Conservation (phyloP, 495 filamentous ascomycete genomes). For the Pyrenula massariospora region DNA sequence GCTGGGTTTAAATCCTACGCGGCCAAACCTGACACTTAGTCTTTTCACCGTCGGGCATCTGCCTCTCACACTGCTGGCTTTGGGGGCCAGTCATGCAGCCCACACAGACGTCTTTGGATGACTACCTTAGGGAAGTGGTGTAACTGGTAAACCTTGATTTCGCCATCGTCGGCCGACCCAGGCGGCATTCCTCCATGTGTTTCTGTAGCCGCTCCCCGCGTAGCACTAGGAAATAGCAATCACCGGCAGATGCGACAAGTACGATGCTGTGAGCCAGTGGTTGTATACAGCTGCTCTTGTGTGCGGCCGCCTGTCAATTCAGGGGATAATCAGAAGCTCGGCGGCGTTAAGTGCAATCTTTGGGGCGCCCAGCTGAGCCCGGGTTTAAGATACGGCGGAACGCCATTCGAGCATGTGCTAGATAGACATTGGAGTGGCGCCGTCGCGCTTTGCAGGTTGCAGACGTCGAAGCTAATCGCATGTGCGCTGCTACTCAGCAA, state of each 20-base stretch:
- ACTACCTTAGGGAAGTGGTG: too few relatives aligned
- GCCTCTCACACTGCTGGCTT: not conserved
- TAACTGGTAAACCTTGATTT: too few relatives aligned
- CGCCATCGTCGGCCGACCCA: too few relatives aligned
- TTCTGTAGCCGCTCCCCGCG: not conserved
- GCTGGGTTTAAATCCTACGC: not conserved
- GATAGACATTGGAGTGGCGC: too few relatives aligned
- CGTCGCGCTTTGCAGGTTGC: too few relatives aligned
- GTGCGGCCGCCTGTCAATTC: not conserved
- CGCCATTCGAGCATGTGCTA: not conserved
- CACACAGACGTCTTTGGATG: not conserved
- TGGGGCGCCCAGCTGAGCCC: not conserved
- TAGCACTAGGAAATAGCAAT: not conserved
- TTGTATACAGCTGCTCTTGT: not conserved
- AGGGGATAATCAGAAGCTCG: not conserved
- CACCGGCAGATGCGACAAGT: not conserved
- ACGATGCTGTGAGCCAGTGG: not conserved
- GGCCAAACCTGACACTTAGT: not conserved
- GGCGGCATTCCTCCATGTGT: too few relatives aligned
- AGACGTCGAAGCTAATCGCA: too few relatives aligned
- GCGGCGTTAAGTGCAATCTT: not conserved
- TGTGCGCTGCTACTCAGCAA: too few relatives aligned
- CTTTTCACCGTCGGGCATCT: not conserved
- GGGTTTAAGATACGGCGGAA: not conserved
- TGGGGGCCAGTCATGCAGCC: not conserved